Evolutionary conservation across 1,284 basidiomycete species (phyloP).

Genomic region (Trichosporon ovoides): DNA sequence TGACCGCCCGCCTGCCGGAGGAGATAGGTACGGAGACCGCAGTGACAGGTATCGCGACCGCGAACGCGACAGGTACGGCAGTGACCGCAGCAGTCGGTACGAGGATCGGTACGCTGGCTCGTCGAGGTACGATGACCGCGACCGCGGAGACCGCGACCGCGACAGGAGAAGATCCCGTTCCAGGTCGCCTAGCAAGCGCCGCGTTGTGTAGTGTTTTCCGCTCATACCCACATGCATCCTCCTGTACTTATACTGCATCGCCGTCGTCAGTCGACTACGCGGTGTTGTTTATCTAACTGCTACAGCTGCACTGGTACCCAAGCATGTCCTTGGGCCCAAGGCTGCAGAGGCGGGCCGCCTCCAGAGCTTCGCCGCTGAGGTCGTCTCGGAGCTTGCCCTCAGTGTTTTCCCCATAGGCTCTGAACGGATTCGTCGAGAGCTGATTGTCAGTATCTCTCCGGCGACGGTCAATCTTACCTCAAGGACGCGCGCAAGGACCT

Average conservation of each 20-base stretch:
- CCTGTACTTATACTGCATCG: background rate
- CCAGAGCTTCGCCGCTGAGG: slow-evolving; percentile 57
- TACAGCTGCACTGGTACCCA: slow-evolving; percentile 91
- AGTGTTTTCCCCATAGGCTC: slow-evolving; percentile 69
- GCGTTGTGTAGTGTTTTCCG: slow-evolving; percentile 16
- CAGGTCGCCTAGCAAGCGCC: slow-evolving; percentile 22
- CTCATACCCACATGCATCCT: background rate
- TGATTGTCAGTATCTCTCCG: slow-evolving; percentile 34
- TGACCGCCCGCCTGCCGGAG: slow-evolving; percentile 9
- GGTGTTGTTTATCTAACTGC: slow-evolving; percentile 54
- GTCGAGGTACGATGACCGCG: slow-evolving; percentile 53
- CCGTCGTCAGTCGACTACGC: background rate
- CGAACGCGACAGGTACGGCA: slow-evolving; percentile 53
- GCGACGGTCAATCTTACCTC: slow-evolving; percentile 20
- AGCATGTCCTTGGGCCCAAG: slow-evolving; percentile 68
- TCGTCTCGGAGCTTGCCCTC: slow-evolving; percentile 61
- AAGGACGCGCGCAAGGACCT: slow-evolving; percentile 25
- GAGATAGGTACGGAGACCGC: slow-evolving; percentile 53
- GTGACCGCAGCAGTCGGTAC: background rate
- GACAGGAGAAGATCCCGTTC: slow-evolving; percentile 20
- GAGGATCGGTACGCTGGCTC: slow-evolving; percentile 6
- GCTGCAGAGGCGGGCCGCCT: slow-evolving; percentile 64
- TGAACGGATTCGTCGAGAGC: slow-evolving; percentile 77
- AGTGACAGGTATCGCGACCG: slow-evolving; percentile 30
- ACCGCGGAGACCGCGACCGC: slow-evolving; percentile 26